These are phyloP conservation scores for Diaporthe ilicicola DNA, from an alignment of 2,329 filamentous ascomycete genomes.

Conservation along the genomic window DNA sequence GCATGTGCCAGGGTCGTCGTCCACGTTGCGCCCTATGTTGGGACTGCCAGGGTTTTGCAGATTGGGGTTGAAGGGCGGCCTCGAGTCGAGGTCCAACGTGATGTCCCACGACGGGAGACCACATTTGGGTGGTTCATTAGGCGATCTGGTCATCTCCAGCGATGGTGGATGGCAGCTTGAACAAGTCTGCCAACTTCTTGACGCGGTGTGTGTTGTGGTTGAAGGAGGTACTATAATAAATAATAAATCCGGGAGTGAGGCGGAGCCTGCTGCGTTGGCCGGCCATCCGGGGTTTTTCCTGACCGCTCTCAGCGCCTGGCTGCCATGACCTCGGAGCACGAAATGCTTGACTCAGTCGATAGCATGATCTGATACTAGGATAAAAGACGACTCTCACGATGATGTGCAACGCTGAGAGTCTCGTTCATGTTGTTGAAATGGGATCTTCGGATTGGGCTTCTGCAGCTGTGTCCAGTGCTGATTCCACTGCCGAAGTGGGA, in stretches of 20 bases:
- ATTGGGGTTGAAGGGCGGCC: background rate
- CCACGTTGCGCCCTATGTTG: background rate
- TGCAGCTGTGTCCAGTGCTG: background rate
- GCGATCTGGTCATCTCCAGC: background rate
- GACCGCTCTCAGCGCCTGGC: background rate
- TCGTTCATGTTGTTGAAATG: background rate
- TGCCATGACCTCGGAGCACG: background rate
- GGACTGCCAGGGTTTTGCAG: background rate
- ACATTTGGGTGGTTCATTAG: background rate
- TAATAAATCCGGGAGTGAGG: background rate
- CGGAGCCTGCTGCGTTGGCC: conserved; percentile 5
- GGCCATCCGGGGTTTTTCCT: background rate
- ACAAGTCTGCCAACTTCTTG: background rate
- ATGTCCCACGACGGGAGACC: conserved; percentile 6
- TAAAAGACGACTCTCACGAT: background rate
- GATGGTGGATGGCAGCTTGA: background rate
- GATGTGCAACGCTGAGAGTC: background rate
- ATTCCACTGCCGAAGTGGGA: background rate
- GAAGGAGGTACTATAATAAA: background rate
- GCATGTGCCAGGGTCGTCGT: background rate
- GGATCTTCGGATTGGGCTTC: background rate
- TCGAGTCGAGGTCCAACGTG: background rate
- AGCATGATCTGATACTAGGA: too few relatives aligned
- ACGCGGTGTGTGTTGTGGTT: background rate
- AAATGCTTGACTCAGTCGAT: background rate